phyloP scores from a whole-genome alignment of 208 protist species.

The Wallacemonas sp. region DNA sequence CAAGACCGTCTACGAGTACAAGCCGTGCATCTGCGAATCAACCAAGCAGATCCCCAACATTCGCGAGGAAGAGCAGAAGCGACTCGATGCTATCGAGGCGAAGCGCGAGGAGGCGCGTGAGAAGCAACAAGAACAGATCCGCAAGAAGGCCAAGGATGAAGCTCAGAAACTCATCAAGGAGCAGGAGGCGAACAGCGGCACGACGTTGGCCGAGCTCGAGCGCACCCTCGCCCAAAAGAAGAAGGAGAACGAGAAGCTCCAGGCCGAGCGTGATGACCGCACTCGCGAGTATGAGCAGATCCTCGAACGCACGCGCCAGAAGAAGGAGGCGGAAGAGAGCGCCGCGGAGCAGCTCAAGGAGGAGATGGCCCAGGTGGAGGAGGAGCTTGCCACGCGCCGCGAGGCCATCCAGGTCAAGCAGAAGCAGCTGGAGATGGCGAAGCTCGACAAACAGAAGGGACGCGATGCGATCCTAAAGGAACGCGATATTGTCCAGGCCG shows the following conservation, averaged over 20 bases:
- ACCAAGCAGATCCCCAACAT: constrained; percentile 83
- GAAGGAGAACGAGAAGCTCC: constrained; percentile 71
- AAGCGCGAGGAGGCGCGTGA: constrained; percentile 80
- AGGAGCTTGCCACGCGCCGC: constrained; percentile 76
- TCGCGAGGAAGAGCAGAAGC: constrained; percentile 86
- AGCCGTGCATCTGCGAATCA: constrained; percentile 86
- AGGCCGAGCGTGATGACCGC: constrained; percentile 72
- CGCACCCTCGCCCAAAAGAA: constrained; percentile 79
- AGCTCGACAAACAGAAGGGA: constrained; percentile 83
- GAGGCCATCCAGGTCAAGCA: constrained; percentile 74
- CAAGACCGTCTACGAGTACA: constrained; percentile 89
- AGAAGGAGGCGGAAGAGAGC: constrained; percentile 87
- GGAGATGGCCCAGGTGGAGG: constrained; percentile 79
- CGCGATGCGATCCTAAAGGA: constrained; percentile 81
- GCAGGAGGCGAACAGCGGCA: constrained; percentile 75
- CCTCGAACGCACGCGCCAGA: constrained; percentile 86
- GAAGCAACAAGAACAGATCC: constrained; percentile 66
- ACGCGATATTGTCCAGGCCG: constrained; percentile 67
- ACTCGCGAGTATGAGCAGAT: constrained; percentile 85
- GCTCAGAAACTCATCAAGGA: constrained; percentile 72
- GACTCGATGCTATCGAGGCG: constrained; percentile 70
- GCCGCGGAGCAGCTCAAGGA: constrained; percentile 63
- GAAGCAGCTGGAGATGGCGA: constrained; percentile 87
- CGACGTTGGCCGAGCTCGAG: constrained; percentile 76
- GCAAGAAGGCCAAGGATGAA: constrained; percentile 72